Percentiles rank a stretch among this genome's conserved stretches.
Conservation (phyloP, 169 alveolate species). For the Fabrea salina region DNA sequence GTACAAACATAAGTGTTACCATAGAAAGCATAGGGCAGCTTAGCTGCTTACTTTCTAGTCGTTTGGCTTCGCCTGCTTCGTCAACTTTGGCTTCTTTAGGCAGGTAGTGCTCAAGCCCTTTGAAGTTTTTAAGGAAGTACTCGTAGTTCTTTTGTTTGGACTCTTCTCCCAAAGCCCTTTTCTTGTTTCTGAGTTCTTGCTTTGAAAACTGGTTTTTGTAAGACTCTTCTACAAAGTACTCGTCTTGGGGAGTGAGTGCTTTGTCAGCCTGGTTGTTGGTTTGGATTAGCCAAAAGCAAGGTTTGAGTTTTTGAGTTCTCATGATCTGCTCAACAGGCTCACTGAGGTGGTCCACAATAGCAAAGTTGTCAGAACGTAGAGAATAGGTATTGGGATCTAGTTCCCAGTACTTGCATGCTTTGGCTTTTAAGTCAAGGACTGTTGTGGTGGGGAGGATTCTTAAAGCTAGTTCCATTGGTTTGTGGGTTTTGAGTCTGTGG, state of each 20-base stretch:
- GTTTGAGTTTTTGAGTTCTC: neutral
- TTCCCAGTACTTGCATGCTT: constrained; percentile 17
- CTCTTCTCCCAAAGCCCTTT: neutral
- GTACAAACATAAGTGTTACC: neutral
- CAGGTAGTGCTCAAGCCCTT: neutral
- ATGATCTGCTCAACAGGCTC: neutral
- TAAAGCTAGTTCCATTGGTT: neutral
- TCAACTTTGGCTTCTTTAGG: neutral
- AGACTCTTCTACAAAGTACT: constrained; percentile 9
- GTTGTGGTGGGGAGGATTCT: neutral
- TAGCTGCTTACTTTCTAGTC: neutral
- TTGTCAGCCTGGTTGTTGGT: neutral
- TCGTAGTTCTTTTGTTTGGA: neutral
- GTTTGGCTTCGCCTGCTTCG: neutral
- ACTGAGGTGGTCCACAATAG: neutral
- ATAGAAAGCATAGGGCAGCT: neutral
- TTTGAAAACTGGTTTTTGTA: neutral
- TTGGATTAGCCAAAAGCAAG: constrained; percentile 22
- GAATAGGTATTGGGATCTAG: neutral
- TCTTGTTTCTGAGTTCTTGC: neutral
- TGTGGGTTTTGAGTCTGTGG: neutral
- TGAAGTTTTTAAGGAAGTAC: neutral
- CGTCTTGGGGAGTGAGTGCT: neutral
- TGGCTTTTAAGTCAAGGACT: neutral
- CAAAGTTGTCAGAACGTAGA: neutral